Percentiles rank a stretch among this genome's conserved stretches.
These are phyloP conservation scores for Microbotryomycetes sp. DNA, from an alignment of 1,284 basidiomycete genomes.

Conservation along the genomic window DNA sequence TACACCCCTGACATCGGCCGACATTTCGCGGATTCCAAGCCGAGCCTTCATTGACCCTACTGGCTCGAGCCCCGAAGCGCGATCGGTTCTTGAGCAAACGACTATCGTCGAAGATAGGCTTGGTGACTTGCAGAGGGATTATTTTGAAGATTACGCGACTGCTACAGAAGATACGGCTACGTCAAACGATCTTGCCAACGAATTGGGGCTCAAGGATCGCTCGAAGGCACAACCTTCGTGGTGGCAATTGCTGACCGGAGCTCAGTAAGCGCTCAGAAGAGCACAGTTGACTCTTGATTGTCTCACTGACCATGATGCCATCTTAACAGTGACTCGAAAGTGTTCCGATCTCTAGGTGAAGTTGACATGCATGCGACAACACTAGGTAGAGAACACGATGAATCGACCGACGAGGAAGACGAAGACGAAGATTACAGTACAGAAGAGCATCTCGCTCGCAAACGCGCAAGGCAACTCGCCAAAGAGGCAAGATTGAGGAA, in stretches of 20 bases:
- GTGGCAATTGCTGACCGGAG: background rate
- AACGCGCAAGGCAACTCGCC: background rate
- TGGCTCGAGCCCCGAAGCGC: background rate
- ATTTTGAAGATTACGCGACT: background rate
- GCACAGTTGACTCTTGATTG: no score
- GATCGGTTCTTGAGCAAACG: background rate
- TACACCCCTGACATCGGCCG: background rate
- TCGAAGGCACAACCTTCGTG: background rate
- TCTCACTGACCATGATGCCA: background rate
- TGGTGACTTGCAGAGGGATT: background rate
- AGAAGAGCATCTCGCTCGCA: background rate
- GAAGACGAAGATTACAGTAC: conserved; percentile 1
- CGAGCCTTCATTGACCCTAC: background rate
- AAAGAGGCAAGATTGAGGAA: background rate
- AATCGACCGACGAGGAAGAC: conserved; percentile 6
- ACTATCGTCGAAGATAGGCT: background rate
- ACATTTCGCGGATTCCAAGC: background rate
- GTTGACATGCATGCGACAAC: background rate
- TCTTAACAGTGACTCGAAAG: background rate
- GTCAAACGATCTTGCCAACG: background rate
- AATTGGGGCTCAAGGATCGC: background rate
- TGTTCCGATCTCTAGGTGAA: background rate
- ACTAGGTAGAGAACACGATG: background rate
- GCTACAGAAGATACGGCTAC: background rate
- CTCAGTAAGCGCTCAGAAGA: background rate